phyloP scores from a whole-genome alignment of 2,329 filamentous ascomycete genomes.

The Aspergillus neotritici region DNA sequence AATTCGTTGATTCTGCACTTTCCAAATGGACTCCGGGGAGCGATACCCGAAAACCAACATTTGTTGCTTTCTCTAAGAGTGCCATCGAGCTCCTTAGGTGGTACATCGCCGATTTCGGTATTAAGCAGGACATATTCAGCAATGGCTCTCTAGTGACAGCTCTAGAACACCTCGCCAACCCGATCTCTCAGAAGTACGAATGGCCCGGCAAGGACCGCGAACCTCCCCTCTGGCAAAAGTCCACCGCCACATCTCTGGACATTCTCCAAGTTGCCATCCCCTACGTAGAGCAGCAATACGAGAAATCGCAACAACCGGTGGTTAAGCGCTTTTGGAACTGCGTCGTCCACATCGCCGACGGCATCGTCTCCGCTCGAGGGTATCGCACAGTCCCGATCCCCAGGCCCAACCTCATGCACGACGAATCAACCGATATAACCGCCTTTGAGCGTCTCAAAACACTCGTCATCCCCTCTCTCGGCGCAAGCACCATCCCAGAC shows the following conservation, averaged over 20 bases:
- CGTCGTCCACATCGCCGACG: slow-evolving; percentile 60
- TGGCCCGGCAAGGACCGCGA: slow-evolving; percentile 68
- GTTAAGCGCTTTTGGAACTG: slow-evolving; percentile 63
- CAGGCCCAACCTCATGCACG: slow-evolving; percentile 49
- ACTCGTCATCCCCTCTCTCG: slow-evolving; percentile 69
- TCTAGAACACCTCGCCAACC: slow-evolving; percentile 61
- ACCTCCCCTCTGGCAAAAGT: slow-evolving; percentile 70
- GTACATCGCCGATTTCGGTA: slow-evolving; percentile 37
- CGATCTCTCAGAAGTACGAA: slow-evolving; percentile 73
- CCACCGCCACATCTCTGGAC: slow-evolving; percentile 64
- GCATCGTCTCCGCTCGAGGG: slow-evolving; percentile 64
- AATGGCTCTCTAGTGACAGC: slow-evolving; percentile 61
- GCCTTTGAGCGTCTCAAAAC: slow-evolving; percentile 62
- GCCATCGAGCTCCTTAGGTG: slow-evolving; percentile 63
- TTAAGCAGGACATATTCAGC: slow-evolving; percentile 62
- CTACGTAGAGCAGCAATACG: slow-evolving; percentile 47
- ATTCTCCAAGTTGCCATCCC: slow-evolving; percentile 63
- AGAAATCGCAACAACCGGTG: slow-evolving; percentile 27
- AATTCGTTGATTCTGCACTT: slow-evolving; percentile 60
- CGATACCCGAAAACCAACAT: slow-evolving; percentile 60
- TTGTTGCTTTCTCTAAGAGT: slow-evolving; percentile 80
- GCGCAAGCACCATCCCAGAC: slow-evolving; percentile 60
- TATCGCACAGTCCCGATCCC: slow-evolving; percentile 40
- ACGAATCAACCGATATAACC: slow-evolving; percentile 75
- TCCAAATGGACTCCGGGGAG: slow-evolving; percentile 33